Conservation (phyloP, 164 flowering plant species). For the Pachysandra terminalis region DNA sequence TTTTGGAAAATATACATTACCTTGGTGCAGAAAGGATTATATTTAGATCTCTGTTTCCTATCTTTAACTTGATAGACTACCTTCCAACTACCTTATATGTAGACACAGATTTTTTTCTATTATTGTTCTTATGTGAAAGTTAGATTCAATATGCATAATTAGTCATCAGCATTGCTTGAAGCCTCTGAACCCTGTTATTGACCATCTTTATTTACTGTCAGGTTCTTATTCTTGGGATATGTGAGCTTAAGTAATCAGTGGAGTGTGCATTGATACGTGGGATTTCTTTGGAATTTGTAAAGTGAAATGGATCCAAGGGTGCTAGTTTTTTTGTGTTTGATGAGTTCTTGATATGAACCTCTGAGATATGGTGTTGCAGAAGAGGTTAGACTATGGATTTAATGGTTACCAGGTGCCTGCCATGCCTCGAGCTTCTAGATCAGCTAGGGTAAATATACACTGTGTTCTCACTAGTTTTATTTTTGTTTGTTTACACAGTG, state of each 20-base stretch:
- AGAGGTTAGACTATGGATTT: constrained; percentile 77
- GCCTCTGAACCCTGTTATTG: background rate
- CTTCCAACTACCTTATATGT: too few relatives aligned
- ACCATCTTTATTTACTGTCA: constrained; percentile 11
- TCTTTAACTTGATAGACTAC: too few relatives aligned
- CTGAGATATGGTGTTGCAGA: constrained; percentile 78
- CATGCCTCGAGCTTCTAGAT: constrained; percentile 77
- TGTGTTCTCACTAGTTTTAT: background rate
- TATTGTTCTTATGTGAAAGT: too few relatives aligned
- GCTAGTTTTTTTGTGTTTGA: constrained; percentile 20
- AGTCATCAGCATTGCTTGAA: background rate
- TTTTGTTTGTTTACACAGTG: background rate
- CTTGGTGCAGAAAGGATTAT: background rate
- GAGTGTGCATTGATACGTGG: constrained; percentile 9
- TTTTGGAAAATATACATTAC: background rate
- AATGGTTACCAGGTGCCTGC: constrained; percentile 78
- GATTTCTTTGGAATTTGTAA: background rate
- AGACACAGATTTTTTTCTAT: too few relatives aligned
- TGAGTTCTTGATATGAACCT: constrained; percentile 40
- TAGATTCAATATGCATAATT: too few relatives aligned
- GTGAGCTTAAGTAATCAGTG: constrained; percentile 6
- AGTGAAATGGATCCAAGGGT: constrained; percentile 13
- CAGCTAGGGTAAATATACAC: constrained; percentile 67
- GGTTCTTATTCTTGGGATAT: constrained; percentile 8
- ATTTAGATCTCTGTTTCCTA: too few relatives aligned